A percentile compares a stretch with the other conserved stretches of the same genome.
These are phyloP conservation scores for Stephania cephalantha DNA, from an alignment of 164 flowering plant species.

Conservation along the genomic window DNA sequence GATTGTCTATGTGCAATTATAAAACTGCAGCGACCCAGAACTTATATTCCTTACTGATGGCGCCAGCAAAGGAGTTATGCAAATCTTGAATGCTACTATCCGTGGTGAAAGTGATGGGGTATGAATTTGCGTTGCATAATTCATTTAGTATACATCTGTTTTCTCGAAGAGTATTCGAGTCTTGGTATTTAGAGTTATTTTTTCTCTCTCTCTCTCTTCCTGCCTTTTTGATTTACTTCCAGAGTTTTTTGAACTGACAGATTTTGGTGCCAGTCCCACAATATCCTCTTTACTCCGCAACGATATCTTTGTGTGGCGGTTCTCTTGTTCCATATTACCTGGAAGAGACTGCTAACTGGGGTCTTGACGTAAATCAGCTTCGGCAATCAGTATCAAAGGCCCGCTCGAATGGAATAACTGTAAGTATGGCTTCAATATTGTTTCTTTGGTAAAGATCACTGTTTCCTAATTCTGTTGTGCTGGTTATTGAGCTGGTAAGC, in stretches of 20 bases:
- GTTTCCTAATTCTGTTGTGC: background rate
- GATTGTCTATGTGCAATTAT: conserved; percentile 12
- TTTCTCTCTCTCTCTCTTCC: background rate
- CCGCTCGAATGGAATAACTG: conserved; percentile 72
- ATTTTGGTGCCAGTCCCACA: conserved; percentile 97
- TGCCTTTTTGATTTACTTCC: background rate
- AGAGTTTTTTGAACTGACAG: conserved; percentile 31
- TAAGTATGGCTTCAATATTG: conserved; percentile 30
- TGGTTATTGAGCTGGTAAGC: background rate
- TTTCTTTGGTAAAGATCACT: no score
- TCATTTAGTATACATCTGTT: background rate
- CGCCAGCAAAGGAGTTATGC: conserved; percentile 99
- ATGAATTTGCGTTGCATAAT: conserved; percentile 12
- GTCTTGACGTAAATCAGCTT: conserved; percentile 74
- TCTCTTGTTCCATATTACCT: conserved; percentile 93
- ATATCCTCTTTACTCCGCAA: conserved; percentile 97
- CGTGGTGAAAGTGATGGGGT: conserved; percentile 85
- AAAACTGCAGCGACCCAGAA: conserved; percentile 79
- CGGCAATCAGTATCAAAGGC: conserved; percentile 70
- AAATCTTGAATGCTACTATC: conserved; percentile 69
- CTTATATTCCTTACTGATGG: conserved; percentile 96
- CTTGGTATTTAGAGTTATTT: background rate
- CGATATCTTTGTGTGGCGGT: conserved; percentile 81
- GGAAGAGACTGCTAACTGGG: conserved; percentile 98
- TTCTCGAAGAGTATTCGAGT: background rate